phyloP scores from a whole-genome alignment of 495 filamentous ascomycete genomes.

The Trichoderma virens region DNA sequence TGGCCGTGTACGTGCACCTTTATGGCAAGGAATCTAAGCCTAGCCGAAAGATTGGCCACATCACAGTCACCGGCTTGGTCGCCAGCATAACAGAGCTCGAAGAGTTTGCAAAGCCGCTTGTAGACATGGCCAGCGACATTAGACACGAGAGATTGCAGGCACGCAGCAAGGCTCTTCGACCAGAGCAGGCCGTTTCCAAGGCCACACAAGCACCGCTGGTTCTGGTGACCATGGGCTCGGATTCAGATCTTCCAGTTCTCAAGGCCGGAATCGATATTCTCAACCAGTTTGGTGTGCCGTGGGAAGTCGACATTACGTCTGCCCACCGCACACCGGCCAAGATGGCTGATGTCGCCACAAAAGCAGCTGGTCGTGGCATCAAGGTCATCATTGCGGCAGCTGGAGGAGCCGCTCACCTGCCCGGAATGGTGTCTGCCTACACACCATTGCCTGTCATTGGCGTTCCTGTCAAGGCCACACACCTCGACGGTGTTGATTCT shows the following conservation, averaged over 20 bases:
- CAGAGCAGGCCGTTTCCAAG: conserved; percentile 23
- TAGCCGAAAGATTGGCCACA: conserved; percentile 90
- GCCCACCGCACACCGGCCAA: conserved; percentile 83
- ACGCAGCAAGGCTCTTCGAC: conserved; percentile 19
- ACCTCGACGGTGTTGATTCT: conserved; percentile 83
- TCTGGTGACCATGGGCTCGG: conserved; percentile 89
- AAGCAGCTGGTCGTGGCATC: conserved; percentile 60
- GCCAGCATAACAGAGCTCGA: conserved; percentile 49
- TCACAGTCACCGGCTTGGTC: conserved; percentile 64
- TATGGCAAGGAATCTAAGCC: conserved; percentile 87
- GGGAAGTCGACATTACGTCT: conserved; percentile 76
- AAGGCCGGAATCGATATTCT: conserved; percentile 71
- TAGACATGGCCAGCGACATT: conserved; percentile 57
- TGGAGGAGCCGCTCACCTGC: conserved; percentile 84
- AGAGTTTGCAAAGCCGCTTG: conserved; percentile 56
- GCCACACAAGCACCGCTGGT: conserved; percentile 43
- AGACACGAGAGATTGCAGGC: conserved; percentile 45
- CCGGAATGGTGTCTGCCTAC: conserved; percentile 83
- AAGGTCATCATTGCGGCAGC: conserved; percentile 93
- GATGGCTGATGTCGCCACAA: conserved; percentile 69
- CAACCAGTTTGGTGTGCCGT: conserved; percentile 65
- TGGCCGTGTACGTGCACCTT: conserved; percentile 58
- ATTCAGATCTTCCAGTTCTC: conserved; percentile 80
- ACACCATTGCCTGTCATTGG: conserved; percentile 90
- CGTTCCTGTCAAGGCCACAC: conserved; percentile 79